phyloP scores from a whole-genome alignment of 768 basidiomycete genomes.

The Mycena haematopus region DNA sequence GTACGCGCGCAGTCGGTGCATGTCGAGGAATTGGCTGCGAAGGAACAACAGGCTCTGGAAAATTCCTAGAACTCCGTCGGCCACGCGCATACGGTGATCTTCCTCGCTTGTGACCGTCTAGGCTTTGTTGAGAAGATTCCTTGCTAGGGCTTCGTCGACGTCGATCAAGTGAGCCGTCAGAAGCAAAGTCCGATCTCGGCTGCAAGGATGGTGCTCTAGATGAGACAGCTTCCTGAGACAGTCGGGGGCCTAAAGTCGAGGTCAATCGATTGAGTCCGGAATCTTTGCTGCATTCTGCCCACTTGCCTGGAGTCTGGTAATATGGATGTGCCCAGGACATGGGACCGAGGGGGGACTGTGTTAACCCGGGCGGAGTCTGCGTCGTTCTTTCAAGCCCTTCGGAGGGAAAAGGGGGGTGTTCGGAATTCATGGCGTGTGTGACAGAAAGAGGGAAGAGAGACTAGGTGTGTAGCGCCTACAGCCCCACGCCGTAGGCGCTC shows the following conservation, averaged over 20 bases:
- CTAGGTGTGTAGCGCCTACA: too few species aligned
- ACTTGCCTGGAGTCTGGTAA: neutral
- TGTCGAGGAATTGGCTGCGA: neutral
- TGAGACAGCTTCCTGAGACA: too few species aligned
- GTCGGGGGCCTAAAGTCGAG: neutral
- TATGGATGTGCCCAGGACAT: neutral
- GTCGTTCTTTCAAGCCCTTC: neutral
- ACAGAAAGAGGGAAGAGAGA: neutral
- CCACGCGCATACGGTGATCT: neutral
- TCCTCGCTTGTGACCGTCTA: neutral
- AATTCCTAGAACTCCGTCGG: neutral
- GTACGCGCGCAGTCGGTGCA: neutral
- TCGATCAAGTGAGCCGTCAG: slow-evolving; percentile 5
- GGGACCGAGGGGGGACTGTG: neutral
- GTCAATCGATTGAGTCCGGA: neutral
- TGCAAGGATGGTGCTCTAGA: neutral
- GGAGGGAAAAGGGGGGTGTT: too few species aligned
- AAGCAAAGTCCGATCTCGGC: slow-evolving; percentile 17
- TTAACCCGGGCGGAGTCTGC: neutral
- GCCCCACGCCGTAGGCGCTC: too few species aligned
- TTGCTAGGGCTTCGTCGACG: neutral
- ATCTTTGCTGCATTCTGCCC: too few species aligned
- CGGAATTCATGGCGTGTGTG: neutral
- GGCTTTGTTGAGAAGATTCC: neutral
- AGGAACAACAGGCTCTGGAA: neutral